A percentile compares a stretch with the other conserved stretches of the same genome.
Conservation (phyloP, 441 rosid species). For the Populus trichocarpa region DNA sequence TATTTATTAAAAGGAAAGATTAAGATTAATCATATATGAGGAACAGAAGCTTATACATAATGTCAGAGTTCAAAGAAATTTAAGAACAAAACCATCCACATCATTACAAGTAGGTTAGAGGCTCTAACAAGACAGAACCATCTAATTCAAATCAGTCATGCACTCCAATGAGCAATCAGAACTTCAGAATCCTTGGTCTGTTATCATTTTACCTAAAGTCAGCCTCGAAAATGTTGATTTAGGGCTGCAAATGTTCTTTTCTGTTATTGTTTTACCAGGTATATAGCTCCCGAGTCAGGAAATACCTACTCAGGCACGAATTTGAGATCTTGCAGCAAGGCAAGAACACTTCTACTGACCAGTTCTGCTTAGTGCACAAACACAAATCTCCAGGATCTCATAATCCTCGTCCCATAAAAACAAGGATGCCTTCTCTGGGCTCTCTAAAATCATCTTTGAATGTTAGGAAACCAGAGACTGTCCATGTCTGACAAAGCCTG, state of each 20-base stretch:
- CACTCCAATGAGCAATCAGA: not conserved
- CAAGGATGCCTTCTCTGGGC: constrained; percentile 40
- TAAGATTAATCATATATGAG: not conserved
- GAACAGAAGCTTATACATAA: not conserved
- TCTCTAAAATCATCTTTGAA: constrained; percentile 44
- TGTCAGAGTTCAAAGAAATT: not conserved
- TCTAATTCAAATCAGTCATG: constrained; percentile 1
- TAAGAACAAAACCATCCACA: not conserved
- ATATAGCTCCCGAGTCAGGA: not conserved
- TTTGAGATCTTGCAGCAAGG: constrained; percentile 36
- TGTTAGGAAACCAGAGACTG: constrained; percentile 52
- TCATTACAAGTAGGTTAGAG: not conserved
- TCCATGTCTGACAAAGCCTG: constrained; percentile 48
- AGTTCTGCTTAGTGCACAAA: constrained; percentile 55
- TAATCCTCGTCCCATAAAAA: constrained; percentile 49
- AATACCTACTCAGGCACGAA: constrained; percentile 1
- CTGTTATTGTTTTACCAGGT: not conserved
- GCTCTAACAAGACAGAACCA: constrained; percentile 26
- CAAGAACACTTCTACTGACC: constrained; percentile 71
- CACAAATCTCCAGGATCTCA: constrained; percentile 70
- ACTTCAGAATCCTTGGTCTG: not conserved
- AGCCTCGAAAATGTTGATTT: not conserved
- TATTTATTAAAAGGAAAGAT: too few relatives aligned
- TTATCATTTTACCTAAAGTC: not conserved
- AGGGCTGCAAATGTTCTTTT: not conserved